Percentiles rank a stretch among this genome's conserved stretches.
Evolutionary conservation across 306 rosid genomes (phyloP).

Genomic region (Begonia masoniana): DNA sequence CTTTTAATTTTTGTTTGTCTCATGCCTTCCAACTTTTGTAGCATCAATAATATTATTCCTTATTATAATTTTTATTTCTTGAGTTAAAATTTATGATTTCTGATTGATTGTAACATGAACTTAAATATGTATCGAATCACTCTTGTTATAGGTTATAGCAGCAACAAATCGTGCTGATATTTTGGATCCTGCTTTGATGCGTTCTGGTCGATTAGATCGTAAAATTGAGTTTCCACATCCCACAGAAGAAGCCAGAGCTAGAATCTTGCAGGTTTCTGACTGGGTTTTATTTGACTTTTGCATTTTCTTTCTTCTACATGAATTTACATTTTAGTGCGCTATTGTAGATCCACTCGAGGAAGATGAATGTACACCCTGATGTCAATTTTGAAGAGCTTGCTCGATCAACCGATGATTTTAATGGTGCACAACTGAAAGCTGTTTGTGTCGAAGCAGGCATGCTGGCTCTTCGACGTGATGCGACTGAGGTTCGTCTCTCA

Average conservation of each 20-base stretch:
- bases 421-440: slow-evolving; percentile 88
- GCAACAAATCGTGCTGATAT: slow-evolving; percentile 99
- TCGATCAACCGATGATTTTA: slow-evolving; percentile 90
- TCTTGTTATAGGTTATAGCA: slow-evolving; percentile 61
- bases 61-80: not conserved
- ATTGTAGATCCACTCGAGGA: slow-evolving; percentile 77
- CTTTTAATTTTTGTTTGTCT: too few relatives aligned
- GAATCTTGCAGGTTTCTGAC: slow-evolving; percentile 73
- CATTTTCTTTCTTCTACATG: not conserved
- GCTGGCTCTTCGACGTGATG: slow-evolving; percentile 92
- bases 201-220: slow-evolving; percentile 94
- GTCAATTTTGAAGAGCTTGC: slow-evolving; percentile 94
- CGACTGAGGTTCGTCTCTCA: slow-evolving; percentile 53
- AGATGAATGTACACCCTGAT: slow-evolving; percentile 90
- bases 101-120: too few relatives aligned
- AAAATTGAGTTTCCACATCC: slow-evolving; percentile 97
- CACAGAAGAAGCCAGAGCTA: slow-evolving; percentile 86
- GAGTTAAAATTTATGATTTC: too few relatives aligned
- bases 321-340: slow-evolving; percentile 6
- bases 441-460: slow-evolving; percentile 97
- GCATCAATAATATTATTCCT: not conserved
- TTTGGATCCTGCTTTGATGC: slow-evolving; percentile 94
- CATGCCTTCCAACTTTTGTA: too few relatives aligned
- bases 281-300: not conserved
- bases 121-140: too few relatives aligned